Conservation (phyloP, 805 yeast species). For the Schwanniomyces vanrijiae region DNA sequence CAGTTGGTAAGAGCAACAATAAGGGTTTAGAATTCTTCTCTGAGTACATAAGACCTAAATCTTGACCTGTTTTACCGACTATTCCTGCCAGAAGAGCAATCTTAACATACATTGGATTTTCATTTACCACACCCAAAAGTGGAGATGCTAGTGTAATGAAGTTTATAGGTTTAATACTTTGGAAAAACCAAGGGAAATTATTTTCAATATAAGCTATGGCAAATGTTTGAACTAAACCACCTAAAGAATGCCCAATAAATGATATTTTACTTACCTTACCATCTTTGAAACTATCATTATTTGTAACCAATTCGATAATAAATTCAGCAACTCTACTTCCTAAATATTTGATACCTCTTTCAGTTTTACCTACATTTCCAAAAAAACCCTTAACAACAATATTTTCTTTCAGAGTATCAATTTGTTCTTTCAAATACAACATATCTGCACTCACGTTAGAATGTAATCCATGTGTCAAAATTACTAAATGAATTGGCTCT, state of each 20-base stretch:
- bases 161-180: conserved; percentile 65
- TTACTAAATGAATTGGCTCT: conserved; percentile 75
- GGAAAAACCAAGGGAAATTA: conserved; percentile 71
- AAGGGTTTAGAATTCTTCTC: conserved; percentile 58
- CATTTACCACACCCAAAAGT: conserved; percentile 80
- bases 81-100: conserved; percentile 83
- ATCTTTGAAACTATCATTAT: conserved; percentile 35
- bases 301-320: conserved; percentile 54
- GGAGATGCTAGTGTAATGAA: conserved; percentile 88
- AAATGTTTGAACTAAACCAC: conserved; percentile 89
- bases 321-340: conserved; percentile 82
- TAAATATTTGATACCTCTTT: conserved; percentile 78
- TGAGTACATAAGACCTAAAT: conserved; percentile 62
- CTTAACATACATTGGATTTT: conserved; percentile 83
- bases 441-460: conserved; percentile 89
- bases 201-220: conserved; percentile 78
- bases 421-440: conserved; percentile 79
- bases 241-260: conserved; percentile 89
- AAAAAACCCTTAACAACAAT: conserved; percentile 79
- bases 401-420: conserved; percentile 62
- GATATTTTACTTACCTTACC: conserved; percentile 63
- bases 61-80: conserved; percentile 92
- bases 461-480: conserved; percentile 89
- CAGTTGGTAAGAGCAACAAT: conserved; percentile 70
- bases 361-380: conserved; percentile 86